phyloP scores from a whole-genome alignment of 192 early-diverging fungal genomes.

The Coemansia brasiliensis region DNA sequence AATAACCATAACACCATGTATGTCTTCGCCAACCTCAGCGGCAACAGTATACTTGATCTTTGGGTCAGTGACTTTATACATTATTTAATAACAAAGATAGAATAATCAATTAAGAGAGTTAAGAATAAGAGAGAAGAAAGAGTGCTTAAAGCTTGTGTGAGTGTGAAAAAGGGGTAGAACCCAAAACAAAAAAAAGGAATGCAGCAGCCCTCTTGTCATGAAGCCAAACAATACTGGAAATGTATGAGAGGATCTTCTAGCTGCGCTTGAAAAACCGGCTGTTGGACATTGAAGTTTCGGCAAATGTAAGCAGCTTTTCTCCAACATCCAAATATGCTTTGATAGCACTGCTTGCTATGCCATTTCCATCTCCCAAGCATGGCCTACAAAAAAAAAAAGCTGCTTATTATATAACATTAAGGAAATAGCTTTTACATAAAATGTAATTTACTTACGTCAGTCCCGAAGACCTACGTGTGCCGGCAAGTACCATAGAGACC shows the following conservation, averaged over 20 bases:
- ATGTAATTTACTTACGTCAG: slow-evolving; percentile 30
- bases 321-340: slow-evolving; percentile 31
- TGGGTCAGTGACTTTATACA: slow-evolving; percentile 48
- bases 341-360: slow-evolving; percentile 8
- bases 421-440: neutral
- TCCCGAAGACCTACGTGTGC: slow-evolving; percentile 33
- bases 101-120: slow-evolving; percentile 8
- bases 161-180: slow-evolving; percentile 2
- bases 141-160: neutral
- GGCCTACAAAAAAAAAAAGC: slow-evolving; percentile 22
- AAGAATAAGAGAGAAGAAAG: slow-evolving; percentile 5
- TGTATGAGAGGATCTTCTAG: neutral
- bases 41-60: slow-evolving; percentile 50
- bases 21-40: slow-evolving; percentile 71
- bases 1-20: slow-evolving; percentile 69
- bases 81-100: slow-evolving; percentile 2
- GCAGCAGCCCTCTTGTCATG: neutral
- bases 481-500: slow-evolving; percentile 38
- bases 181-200: neutral
- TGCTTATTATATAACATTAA: no score
- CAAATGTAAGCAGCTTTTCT: slow-evolving; percentile 26
- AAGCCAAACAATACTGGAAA: neutral
- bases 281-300: slow-evolving; percentile 14
- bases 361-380: slow-evolving; percentile 1
- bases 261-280: slow-evolving; percentile 22